Evolutionary conservation across 768 basidiomycete species (phyloP).

Genomic region (Xerocomellus chrysenteron): DNA sequence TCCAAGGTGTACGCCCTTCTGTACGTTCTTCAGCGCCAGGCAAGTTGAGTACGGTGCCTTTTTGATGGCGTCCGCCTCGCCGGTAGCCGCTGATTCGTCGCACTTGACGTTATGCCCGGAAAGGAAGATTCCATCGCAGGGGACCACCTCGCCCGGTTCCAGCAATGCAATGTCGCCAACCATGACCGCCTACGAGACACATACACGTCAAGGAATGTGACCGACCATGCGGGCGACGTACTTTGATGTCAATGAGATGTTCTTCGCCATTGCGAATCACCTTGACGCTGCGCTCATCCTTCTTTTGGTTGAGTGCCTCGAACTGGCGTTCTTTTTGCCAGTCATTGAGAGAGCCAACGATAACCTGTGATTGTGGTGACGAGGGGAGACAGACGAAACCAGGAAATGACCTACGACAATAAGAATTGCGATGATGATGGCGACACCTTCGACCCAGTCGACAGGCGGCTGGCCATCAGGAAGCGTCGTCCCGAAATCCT

Average conservation of each 20-base stretch:
- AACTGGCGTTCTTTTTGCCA: slow-evolving; percentile 99
- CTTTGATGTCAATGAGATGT: slow-evolving; percentile 78
- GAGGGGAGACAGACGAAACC: neutral
- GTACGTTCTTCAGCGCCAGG: slow-evolving; percentile 46
- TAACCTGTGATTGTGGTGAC: slow-evolving; percentile 46
- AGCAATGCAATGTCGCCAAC: slow-evolving; percentile 91
- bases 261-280: slow-evolving; percentile 74
- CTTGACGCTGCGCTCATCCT: slow-evolving; percentile 90
- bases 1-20: slow-evolving; percentile 11
- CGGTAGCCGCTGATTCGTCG: slow-evolving; percentile 95
- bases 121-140: slow-evolving; percentile 94
- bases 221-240: slow-evolving; percentile 24
- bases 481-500: slow-evolving; percentile 79
- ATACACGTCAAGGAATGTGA: slow-evolving; percentile 3
- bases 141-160: slow-evolving; percentile 94
- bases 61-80: slow-evolving; percentile 93
- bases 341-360: slow-evolving; percentile 94
- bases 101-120: slow-evolving; percentile 91
- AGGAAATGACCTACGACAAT: slow-evolving; percentile 59
- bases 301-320: slow-evolving; percentile 86
- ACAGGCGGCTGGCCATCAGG: slow-evolving; percentile 67
- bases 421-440: slow-evolving; percentile 71
- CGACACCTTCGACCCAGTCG: slow-evolving; percentile 96
- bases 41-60: slow-evolving; percentile 81
- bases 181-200: slow-evolving; percentile 67